Conservation (phyloP, 208 protist genomes). For the Trypanosoma lewisi region DNA sequence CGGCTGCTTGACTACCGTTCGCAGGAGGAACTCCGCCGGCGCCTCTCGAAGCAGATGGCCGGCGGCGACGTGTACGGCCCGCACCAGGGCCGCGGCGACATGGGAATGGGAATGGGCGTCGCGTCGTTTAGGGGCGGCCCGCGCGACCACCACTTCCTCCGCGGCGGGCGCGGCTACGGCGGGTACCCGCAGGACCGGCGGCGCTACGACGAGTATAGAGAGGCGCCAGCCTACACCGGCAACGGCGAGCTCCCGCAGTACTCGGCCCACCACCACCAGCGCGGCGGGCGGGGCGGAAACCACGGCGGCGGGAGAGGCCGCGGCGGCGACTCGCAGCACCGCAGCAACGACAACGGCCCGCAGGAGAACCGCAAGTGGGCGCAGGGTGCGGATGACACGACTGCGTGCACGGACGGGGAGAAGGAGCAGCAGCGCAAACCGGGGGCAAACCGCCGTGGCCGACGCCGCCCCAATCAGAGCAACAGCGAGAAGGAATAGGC, state of each 20-base stretch:
- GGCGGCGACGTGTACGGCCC: neutral
- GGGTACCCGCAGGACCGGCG: conserved; percentile 10
- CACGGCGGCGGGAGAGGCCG: conserved; percentile 3
- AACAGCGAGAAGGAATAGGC: conserved; percentile 4
- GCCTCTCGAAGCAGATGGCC: conserved; percentile 20
- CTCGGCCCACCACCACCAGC: neutral
- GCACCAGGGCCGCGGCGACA: neutral
- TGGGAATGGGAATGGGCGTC: neutral
- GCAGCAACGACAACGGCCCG: neutral
- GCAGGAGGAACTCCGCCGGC: conserved; percentile 30
- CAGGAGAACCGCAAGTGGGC: conserved; percentile 5
- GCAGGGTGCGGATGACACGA: neutral
- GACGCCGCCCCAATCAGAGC: conserved; percentile 9
- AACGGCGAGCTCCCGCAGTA: neutral
- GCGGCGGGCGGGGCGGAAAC: conserved; percentile 14
- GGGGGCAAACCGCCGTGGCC: conserved; percentile 6
- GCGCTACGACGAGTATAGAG: conserved; percentile 20
- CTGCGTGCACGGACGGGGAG: neutral
- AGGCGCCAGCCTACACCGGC: conserved; percentile 8
- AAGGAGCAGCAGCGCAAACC: neutral
- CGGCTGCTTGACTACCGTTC: conserved; percentile 32
- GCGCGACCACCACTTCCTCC: conserved; percentile 9
- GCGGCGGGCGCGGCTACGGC: neutral
- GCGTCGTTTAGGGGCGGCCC: conserved; percentile 9
- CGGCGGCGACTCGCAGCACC: conserved; percentile 1